Percentiles rank a stretch among this genome's conserved stretches.
phyloP scores from a whole-genome alignment of 345 rosid genomes.

The Excoecaria agallocha region DNA sequence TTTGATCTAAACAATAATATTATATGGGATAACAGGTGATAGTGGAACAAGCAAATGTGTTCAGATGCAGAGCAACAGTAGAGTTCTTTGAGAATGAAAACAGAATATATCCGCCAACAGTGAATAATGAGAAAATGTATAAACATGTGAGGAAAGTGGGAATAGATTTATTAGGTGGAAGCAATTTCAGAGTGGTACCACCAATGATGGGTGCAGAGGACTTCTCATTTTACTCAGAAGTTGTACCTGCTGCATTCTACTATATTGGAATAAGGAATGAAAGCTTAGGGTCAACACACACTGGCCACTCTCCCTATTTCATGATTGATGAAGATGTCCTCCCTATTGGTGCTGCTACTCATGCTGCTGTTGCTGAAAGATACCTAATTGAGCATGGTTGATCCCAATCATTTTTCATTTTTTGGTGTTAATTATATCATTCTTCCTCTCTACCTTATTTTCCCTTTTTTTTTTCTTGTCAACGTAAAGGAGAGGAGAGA shows the following conservation, averaged over 20 bases:
- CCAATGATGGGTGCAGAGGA: conserved; percentile 95
- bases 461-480: no score
- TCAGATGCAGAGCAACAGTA: conserved; percentile 55
- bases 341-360: conserved; percentile 74
- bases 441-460: no score
- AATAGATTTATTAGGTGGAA: conserved; percentile 49
- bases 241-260: conserved; percentile 70
- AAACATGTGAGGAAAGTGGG: conserved; percentile 75
- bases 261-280: conserved; percentile 83
- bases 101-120: conserved; percentile 69
- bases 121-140: conserved; percentile 55
- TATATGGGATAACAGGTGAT: conserved; percentile 45
- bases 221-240: conserved; percentile 71
- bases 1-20: not conserved
- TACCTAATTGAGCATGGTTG: conserved; percentile 38
- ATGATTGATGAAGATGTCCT: conserved; percentile 86
- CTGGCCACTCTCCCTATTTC: conserved; percentile 75
- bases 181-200: conserved; percentile 56
- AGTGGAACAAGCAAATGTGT: conserved; percentile 65
- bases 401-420: no score
- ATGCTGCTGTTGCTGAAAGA: conserved; percentile 80
- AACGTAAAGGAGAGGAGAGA: not conserved
- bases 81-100: conserved; percentile 68
- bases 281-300: conserved; percentile 62
- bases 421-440: no score